A percentile compares a stretch with the other conserved stretches of the same genome.
Conservation (phyloP, 495 filamentous ascomycete genomes). For the Penicillium coprophilum region DNA sequence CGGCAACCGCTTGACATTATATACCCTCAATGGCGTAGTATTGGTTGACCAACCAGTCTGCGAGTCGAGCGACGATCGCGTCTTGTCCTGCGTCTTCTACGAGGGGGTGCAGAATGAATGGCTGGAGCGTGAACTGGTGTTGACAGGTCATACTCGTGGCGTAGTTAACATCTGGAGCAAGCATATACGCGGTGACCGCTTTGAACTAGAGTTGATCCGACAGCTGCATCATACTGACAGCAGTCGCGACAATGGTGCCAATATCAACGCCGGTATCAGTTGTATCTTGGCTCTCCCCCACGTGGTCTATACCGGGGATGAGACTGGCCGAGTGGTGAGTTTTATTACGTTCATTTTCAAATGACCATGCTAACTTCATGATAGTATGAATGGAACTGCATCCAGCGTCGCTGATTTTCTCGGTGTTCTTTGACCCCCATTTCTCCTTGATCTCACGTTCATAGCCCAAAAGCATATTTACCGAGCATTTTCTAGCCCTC, state of each 20-base stretch:
- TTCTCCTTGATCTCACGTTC: background rate
- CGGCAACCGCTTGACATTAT: conserved; percentile 70
- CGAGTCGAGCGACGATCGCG: conserved; percentile 65
- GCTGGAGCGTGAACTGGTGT: conserved; percentile 80
- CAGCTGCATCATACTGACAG: conserved; percentile 80
- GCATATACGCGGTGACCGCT: conserved; percentile 49
- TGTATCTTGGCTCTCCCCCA: conserved; percentile 81
- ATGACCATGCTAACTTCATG: conserved; percentile 23
- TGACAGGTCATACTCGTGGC: conserved; percentile 83
- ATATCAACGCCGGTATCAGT: conserved; percentile 79
- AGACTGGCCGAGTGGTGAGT: conserved; percentile 77
- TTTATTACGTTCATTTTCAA: background rate
- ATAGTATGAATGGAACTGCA: conserved; percentile 86
- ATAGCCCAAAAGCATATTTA: background rate
- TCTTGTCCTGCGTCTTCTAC: conserved; percentile 86
- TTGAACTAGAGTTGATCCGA: conserved; percentile 65
- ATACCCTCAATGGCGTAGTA: conserved; percentile 82
- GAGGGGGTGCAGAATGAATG: conserved; percentile 91
- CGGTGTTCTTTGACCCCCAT: background rate
- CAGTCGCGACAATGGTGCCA: conserved; percentile 67
- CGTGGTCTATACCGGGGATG: conserved; percentile 90
- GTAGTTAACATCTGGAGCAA: conserved; percentile 76
- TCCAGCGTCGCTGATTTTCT: conserved; percentile 54
- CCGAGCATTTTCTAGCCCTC: background rate
- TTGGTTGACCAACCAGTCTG: conserved; percentile 79